Base-by-base conservation (phyloP, 2,329 filamentous ascomycete species). In the Colletotrichum nymphaeae region DNA sequence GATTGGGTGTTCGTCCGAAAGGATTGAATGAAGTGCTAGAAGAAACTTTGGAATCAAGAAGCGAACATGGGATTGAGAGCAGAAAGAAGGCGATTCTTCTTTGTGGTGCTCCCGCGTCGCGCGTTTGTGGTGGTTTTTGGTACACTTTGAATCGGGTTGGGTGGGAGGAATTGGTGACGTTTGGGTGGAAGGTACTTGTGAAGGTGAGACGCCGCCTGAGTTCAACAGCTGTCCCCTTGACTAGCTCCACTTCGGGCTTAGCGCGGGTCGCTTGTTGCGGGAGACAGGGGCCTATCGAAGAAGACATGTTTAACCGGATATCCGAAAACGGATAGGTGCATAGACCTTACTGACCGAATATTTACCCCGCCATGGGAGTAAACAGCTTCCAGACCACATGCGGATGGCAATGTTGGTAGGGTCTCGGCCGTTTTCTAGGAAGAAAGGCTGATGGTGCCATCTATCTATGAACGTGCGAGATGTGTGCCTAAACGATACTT, bases 151-250 rank as follows among this genome's bases (percentile, higher is more conserved):
- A 22, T 22, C 42, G 19, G 42, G 19, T 19, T 46, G 46, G 24
- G 11, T 55, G 26, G 46, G 57, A 52, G 22, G 67, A 32, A 53
- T 59, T 70, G 60, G 68, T 35, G 55, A 59, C 59, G 65, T 55
- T 65, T 62, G 24, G 68, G 57, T 32, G 49, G 37, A 4, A 59
- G 57, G 53, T 66, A 74, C 56, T 67, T 37, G 37, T 19, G 19
- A 57, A 58, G 58, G 68, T 62, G 63, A 72, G 68, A 73, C 57
- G 66, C 32, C 32, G 55, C 71, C 24, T n/a, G 65, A 71, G 60
- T 73, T 66, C 74, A 73, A 74, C 77, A 79, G 77, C 78, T 79
- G 78, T 77, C 78, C 77, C 73, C 75, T 79, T 77, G 74, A 42
- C 19, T 56, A 76, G 74, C 72, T 75, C 72, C 68, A 19, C 22